Evolutionary conservation across 2,329 filamentous ascomycete species (phyloP).

Genomic region (Diplodia scrobiculata): DNA sequence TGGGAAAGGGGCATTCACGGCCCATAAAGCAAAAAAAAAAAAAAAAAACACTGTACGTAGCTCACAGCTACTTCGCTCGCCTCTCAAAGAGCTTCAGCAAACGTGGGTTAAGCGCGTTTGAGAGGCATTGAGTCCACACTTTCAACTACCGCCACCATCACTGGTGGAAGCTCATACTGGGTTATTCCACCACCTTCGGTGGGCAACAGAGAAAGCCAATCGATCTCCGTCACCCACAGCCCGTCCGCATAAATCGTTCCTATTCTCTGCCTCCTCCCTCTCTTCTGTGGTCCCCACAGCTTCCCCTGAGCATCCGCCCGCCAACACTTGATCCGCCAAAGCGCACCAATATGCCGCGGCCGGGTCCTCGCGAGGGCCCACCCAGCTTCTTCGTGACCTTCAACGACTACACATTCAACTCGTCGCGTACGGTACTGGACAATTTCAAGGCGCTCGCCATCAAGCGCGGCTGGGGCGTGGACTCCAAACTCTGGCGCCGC

Average conservation of each 20-base stretch:
- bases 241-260: background rate
- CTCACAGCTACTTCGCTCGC: background rate
- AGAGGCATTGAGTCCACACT: background rate
- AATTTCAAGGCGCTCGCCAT: conserved; percentile 9
- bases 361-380: background rate
- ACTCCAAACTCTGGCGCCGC: conserved; percentile 28
- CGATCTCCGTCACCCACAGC: background rate
- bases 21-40: background rate
- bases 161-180: background rate
- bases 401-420: background rate
- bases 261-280: background rate
- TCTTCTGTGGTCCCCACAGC: background rate
- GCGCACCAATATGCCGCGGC: background rate
- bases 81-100: background rate
- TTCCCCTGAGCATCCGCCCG: background rate
- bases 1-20: background rate
- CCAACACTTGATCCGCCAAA: background rate
- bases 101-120: background rate
- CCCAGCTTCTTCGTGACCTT: background rate
- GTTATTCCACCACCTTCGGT: background rate
- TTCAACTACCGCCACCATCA: background rate
- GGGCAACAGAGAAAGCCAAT: background rate
- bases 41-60: background rate
- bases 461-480: conserved; percentile 1
- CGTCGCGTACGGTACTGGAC: background rate